Evolutionary conservation across 108 stramenopile genomes (phyloP).

Genomic region (Pseudonitzschia pungens): DNA sequence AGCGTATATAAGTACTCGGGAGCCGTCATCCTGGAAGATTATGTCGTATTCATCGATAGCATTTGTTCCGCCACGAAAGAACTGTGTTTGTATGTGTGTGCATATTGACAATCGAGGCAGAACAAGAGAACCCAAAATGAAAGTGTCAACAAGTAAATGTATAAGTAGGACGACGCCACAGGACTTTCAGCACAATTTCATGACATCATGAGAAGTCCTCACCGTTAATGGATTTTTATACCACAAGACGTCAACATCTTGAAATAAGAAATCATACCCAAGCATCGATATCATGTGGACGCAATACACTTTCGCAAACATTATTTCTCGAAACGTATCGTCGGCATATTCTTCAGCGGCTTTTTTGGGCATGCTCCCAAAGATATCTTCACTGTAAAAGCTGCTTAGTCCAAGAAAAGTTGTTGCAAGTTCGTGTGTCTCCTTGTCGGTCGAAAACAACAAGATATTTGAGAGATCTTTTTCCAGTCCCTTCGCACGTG

Average conservation of each 20-base stretch:
- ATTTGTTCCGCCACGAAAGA: constrained; percentile 19
- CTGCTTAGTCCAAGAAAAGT: constrained; percentile 42
- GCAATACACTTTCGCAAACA: constrained; percentile 76
- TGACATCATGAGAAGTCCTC: too few species aligned
- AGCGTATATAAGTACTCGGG: constrained; percentile 31
- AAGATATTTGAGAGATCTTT: constrained; percentile 26
- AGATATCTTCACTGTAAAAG: constrained; percentile 52
- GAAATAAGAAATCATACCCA: constrained; percentile 76
- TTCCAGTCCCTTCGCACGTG: constrained; percentile 41
- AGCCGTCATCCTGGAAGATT: constrained; percentile 72
- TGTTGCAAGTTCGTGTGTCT: constrained; percentile 62
- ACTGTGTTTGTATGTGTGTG: constrained; percentile 18
- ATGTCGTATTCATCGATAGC: constrained; percentile 45
- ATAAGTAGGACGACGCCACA: too few species aligned
- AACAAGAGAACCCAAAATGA: too few species aligned
- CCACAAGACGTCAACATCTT: constrained; percentile 79
- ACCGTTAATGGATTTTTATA: constrained; percentile 49
- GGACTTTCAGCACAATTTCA: constrained; percentile 32
- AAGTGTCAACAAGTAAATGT: too few species aligned
- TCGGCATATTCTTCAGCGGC: constrained; percentile 68
- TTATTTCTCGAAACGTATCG: constrained; percentile 59
- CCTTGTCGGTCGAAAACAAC: constrained; percentile 23
- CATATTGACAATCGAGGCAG: too few species aligned
- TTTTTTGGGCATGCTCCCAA: constrained; percentile 48
- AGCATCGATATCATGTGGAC: constrained; percentile 54